A percentile compares a stretch with the other conserved stretches of the same genome.
Conservation (phyloP, 352 stramenopile genomes). For the Globisporangium perplexum region DNA sequence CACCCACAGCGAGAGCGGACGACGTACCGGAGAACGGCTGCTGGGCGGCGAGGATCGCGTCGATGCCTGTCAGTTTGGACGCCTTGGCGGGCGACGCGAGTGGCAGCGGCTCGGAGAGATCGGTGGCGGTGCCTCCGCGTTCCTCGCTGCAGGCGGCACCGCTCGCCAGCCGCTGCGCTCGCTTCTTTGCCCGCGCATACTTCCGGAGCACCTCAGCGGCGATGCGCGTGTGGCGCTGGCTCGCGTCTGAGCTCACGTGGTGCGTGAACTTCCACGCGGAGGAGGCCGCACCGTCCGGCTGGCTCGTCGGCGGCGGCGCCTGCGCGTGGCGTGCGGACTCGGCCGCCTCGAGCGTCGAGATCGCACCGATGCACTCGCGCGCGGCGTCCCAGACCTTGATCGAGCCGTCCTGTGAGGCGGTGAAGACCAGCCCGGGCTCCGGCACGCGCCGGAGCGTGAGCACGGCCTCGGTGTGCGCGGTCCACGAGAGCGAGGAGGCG, state of each 20-base stretch:
- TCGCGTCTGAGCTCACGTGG: constrained; percentile 25
- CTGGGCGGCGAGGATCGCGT: constrained; percentile 12
- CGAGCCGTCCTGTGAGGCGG: constrained; percentile 29
- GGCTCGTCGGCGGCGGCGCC: too few species aligned
- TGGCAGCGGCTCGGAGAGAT: not conserved
- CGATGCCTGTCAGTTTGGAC: not conserved
- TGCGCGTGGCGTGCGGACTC: too few species aligned
- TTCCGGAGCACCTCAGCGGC: constrained; percentile 36
- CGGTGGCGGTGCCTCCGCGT: not conserved
- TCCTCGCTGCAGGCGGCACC: too few species aligned
- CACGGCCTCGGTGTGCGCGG: constrained; percentile 31
- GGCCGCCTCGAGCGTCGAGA: constrained; percentile 20
- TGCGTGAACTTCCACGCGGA: constrained; percentile 51
- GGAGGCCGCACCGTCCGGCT: not conserved
- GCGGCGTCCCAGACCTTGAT: constrained; percentile 48
- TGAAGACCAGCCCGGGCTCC: constrained; percentile 41
- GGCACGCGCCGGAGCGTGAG: constrained; percentile 27
- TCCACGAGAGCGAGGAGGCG: constrained; percentile 28
- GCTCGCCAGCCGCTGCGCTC: not conserved
- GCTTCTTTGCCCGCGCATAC: constrained; percentile 20
- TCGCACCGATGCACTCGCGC: constrained; percentile 35
- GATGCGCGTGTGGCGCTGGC: constrained; percentile 25
- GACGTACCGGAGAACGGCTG: constrained; percentile 30
- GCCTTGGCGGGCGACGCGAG: not conserved
- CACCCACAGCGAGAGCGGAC: not conserved